These are phyloP conservation scores for Penicillium pulvis DNA, from an alignment of 495 filamentous ascomycete species.

Conservation along the genomic window DNA sequence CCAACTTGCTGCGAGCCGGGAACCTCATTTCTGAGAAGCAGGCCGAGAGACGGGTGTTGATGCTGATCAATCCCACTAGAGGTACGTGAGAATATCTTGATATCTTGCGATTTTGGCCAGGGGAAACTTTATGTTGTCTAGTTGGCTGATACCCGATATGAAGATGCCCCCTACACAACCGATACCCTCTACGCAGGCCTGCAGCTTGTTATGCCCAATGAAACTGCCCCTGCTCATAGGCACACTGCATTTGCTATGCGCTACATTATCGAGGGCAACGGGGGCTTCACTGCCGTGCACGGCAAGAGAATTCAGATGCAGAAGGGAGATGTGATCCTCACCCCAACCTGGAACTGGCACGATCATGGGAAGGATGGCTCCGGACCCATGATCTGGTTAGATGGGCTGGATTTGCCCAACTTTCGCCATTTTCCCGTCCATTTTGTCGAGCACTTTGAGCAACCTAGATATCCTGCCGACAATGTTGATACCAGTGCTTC, in stretches of 20 bases:
- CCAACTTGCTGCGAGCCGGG: slow-evolving; percentile 42
- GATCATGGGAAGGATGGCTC: slow-evolving; percentile 49
- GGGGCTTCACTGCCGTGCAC: slow-evolving; percentile 42
- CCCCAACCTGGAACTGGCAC: slow-evolving; percentile 54
- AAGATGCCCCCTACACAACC: slow-evolving; percentile 53
- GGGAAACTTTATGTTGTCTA: not conserved
- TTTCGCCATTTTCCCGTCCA: not conserved
- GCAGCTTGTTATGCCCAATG: slow-evolving; percentile 54
- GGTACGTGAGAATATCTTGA: slow-evolving; percentile 23
- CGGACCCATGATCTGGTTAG: slow-evolving; percentile 56
- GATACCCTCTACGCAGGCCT: slow-evolving; percentile 56
- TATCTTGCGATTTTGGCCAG: not conserved
- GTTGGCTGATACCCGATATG: not conserved
- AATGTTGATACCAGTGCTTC: slow-evolving; percentile 37
- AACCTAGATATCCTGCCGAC: slow-evolving; percentile 44
- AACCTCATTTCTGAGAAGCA: slow-evolving; percentile 43
- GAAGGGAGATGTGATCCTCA: slow-evolving; percentile 53
- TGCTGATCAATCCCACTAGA: slow-evolving; percentile 49
- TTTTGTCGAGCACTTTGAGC: slow-evolving; percentile 29
- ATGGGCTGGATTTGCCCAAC: slow-evolving; percentile 41
- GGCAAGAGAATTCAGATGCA: slow-evolving; percentile 41
- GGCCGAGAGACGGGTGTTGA: slow-evolving; percentile 49
- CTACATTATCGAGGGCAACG: slow-evolving; percentile 53
- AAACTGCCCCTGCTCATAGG: slow-evolving; percentile 51
- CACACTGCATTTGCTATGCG: slow-evolving; percentile 56